Conservation (phyloP, 768 basidiomycete species). For the Lyophyllum decastes region DNA sequence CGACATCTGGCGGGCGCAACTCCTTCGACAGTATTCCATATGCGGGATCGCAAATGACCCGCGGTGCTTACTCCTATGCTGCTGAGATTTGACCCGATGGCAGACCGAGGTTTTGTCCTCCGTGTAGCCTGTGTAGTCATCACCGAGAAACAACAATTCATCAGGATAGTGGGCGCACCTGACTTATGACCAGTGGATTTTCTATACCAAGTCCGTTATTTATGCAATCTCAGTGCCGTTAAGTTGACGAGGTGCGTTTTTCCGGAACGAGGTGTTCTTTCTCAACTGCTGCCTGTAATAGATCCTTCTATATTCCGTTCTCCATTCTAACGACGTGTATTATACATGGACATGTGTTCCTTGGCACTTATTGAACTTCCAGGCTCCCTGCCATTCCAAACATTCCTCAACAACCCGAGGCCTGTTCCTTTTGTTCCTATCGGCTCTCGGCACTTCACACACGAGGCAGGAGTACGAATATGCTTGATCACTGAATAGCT, state of each 20-base stretch:
- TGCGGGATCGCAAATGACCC: slow-evolving; percentile 18
- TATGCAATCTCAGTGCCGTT: neutral
- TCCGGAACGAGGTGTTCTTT: slow-evolving; percentile 1
- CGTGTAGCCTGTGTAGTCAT: neutral
- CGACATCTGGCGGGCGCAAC: slow-evolving; percentile 24
- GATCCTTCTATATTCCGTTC: neutral
- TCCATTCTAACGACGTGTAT: neutral
- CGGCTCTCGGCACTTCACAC: neutral
- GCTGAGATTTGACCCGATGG: slow-evolving; percentile 28
- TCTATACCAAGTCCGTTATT: neutral
- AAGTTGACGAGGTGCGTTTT: neutral
- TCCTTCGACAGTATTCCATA: slow-evolving; percentile 32
- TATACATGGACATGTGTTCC: neutral
- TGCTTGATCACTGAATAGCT: neutral
- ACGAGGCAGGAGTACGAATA: neutral
- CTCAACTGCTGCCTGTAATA: neutral
- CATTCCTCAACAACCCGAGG: neutral
- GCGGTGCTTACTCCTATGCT: slow-evolving; percentile 29
- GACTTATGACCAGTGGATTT: neutral
- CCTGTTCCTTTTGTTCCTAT: neutral
- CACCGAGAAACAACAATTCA: neutral
- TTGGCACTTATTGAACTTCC: neutral
- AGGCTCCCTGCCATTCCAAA: neutral
- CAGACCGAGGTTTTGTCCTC: neutral
- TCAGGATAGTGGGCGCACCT: neutral